Conservation (phyloP, 331 rosid species). For the Erythrophleum ivorense region DNA sequence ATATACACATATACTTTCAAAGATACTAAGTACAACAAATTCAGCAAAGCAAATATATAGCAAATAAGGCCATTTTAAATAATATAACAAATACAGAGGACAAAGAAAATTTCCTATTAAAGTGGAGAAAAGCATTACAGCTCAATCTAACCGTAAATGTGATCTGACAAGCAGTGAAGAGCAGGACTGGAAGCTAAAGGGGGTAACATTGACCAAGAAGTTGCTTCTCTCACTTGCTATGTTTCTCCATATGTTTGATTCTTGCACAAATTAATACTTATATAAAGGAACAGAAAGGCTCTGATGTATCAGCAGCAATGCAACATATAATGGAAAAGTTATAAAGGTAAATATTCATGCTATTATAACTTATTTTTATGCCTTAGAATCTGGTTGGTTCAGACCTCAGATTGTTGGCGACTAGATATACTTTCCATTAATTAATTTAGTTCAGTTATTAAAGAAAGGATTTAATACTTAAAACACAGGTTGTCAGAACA, state of each 20-base stretch:
- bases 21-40: background rate
- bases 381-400: no score
- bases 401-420: no score
- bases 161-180: background rate
- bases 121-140: background rate
- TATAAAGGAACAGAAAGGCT: background rate
- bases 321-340: background rate
- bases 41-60: background rate
- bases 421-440: background rate
- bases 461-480: background rate
- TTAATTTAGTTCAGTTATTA: background rate
- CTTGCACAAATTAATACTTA: background rate
- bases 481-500: background rate
- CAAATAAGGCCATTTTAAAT: background rate
- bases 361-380: background rate
- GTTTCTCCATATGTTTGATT: background rate
- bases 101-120: background rate
- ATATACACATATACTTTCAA: background rate
- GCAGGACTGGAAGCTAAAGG: background rate
- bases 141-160: background rate
- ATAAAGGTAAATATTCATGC: slow-evolving; percentile 4
- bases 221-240: background rate
- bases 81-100: slow-evolving; percentile 1
- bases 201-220: background rate
- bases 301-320: background rate